phyloP scores from a whole-genome alignment of 345 rosid species.

The Streptanthus diversifolius region DNA sequence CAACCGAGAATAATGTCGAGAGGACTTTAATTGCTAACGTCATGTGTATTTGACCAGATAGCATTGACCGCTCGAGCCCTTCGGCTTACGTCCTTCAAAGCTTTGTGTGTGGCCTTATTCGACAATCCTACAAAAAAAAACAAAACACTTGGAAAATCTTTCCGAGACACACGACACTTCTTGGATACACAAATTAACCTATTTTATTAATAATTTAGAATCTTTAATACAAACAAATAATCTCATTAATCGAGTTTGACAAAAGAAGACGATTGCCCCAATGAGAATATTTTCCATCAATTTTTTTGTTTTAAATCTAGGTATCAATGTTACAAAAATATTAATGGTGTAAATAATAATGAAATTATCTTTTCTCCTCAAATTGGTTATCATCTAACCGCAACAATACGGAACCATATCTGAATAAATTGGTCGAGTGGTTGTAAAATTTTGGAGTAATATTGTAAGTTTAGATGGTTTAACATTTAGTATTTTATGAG shows the following conservation, averaged over 20 bases:
- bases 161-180: slow-evolving; percentile 37
- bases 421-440: not conserved
- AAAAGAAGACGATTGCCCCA: slow-evolving; percentile 17
- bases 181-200: slow-evolving; percentile 35
- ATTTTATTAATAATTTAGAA: slow-evolving; percentile 10
- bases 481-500: not conserved
- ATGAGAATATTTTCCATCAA: slow-evolving; percentile 13
- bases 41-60: slow-evolving; percentile 30
- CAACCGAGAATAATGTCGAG: slow-evolving; percentile 22
- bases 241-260: slow-evolving; percentile 32
- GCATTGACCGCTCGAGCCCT: slow-evolving; percentile 39
- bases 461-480: too few relatives aligned
- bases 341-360: too few relatives aligned
- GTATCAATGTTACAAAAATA: not conserved
- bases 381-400: not conserved
- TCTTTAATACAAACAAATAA: slow-evolving; percentile 18
- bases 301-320: not conserved
- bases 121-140: slow-evolving; percentile 28
- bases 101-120: slow-evolving; percentile 33
- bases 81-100: slow-evolving; percentile 33
- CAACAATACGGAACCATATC: not conserved
- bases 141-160: slow-evolving; percentile 31
- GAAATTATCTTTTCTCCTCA: not conserved
- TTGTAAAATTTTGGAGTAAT: not conserved
- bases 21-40: slow-evolving; percentile 17